Evolutionary conservation across 1,139 yeast genomes (phyloP).

Genomic region (Geotrichum histeridarum): DNA sequence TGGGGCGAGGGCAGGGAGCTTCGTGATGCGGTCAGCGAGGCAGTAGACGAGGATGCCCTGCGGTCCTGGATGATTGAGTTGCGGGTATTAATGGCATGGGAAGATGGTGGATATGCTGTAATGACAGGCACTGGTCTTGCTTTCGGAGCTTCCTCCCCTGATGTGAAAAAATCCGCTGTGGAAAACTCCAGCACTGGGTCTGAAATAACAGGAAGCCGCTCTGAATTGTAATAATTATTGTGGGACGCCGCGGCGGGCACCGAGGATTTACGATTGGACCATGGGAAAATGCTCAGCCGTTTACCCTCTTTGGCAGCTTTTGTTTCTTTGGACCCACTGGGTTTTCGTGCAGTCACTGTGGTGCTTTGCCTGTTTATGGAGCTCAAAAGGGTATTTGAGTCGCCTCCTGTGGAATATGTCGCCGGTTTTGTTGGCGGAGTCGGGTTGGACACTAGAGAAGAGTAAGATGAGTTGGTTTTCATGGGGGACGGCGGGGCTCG

Average conservation of each 20-base stretch:
- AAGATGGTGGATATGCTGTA: conserved; percentile 16
- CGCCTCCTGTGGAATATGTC: neutral
- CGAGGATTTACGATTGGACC: conserved; percentile 14
- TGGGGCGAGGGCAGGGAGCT: neutral
- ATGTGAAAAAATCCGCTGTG: conserved; percentile 18
- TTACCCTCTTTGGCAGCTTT: conserved; percentile 2
- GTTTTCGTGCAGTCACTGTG: neutral
- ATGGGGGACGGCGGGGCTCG: neutral
- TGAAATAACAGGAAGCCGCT: conserved; percentile 19
- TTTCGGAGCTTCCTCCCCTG: neutral
- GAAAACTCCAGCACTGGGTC: conserved; percentile 19
- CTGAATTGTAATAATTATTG: conserved; percentile 17
- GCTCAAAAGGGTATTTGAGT: neutral
- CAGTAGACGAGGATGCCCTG: neutral
- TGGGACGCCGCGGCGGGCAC: neutral
- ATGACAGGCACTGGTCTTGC: conserved; percentile 17
- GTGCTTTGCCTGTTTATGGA: neutral
- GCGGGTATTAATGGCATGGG: conserved; percentile 17
- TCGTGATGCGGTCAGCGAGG: neutral
- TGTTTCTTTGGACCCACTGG: neutral
- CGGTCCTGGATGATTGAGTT: conserved; percentile 10
- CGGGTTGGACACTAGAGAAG: neutral
- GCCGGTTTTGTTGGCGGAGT: conserved; percentile 3
- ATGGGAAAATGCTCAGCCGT: conserved; percentile 15
- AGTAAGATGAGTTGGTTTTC: neutral